phyloP scores from a whole-genome alignment of 306 rosid species.

The Cucumis sativus region DNA sequence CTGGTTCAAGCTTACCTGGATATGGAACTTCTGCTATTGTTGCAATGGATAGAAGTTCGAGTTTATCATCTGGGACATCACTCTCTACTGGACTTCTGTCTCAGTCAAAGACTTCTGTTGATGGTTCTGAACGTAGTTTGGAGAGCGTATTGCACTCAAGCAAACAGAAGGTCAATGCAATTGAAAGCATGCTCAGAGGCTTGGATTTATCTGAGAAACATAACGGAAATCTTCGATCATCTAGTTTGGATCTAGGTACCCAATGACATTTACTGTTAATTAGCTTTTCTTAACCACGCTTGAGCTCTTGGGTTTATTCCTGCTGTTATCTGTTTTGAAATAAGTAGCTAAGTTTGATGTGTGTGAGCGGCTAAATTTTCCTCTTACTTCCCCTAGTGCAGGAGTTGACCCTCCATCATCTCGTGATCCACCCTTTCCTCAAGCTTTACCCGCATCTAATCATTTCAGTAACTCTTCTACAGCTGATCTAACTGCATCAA shows the following conservation, averaged over 20 bases:
- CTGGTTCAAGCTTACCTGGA: conserved; percentile 63
- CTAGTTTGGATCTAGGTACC: conserved; percentile 98
- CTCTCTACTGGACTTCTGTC: conserved; percentile 62
- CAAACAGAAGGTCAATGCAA: conserved; percentile 96
- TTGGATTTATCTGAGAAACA: conserved; percentile 81
- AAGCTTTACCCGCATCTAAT: conserved; percentile 71
- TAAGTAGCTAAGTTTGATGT: conserved; percentile 9
- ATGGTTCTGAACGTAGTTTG: conserved; percentile 76
- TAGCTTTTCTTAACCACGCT: conserved; percentile 15
- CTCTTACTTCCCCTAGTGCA: conserved; percentile 88
- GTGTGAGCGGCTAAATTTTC: conserved; percentile 71
- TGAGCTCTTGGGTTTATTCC: conserved; percentile 1
- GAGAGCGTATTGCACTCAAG: conserved; percentile 93
- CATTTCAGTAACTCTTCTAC: conserved; percentile 42
- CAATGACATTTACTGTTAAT: conserved; percentile 24
- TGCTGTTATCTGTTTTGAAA: background rate
- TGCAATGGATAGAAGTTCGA: conserved; percentile 93
- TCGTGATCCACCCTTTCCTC: conserved; percentile 99
- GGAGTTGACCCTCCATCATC: conserved; percentile 99
- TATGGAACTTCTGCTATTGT: conserved; percentile 99
- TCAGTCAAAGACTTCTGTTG: conserved; percentile 61
- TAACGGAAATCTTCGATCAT: conserved; percentile 56
- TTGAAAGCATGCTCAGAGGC: conserved; percentile 99
- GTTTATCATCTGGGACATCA: conserved; percentile 66
- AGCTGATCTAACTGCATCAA: conserved; percentile 47